Evolutionary conservation across 2,329 filamentous ascomycete species (phyloP), one percentile per base, ranked within the genome.

Genomic region (Microdochium nivale): DNA sequence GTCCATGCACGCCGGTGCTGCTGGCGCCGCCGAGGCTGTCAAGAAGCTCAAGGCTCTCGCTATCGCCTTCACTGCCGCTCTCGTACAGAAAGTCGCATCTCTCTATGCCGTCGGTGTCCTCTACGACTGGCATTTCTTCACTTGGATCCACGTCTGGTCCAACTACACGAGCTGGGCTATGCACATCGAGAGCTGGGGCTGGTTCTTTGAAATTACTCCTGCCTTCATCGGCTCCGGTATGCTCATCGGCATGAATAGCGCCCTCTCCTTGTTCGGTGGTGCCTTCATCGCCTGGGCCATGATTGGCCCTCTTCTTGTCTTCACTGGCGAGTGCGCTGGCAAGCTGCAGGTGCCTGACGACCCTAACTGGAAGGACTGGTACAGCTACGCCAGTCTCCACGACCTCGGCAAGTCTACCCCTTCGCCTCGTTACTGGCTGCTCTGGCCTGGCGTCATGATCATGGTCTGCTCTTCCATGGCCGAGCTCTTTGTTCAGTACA

Each of bases 171-270:
- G 60, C 66, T 44, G 40, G 40, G 78, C 78, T 3, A 66, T 81
- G 54, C 68, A 71, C 51, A 71, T 77, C 14, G 79, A 82, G 65
- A 79, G 73, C 55, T 83, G 78, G 78, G 76, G 76, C 49, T 82
- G 78, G 79, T 68, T 71, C 56, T 67, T 80, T 50, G 77, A 81
- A 58, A 78, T 70, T 67, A 81, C 78, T 1, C 77, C 78, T 0
- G 78, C 78, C 47, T 81, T 81, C 63, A 79, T 81, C 52, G 79
- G 79, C n/a, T 74, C 72, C 46, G 78, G 78, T 47, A 79, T 82
- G 66, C 71, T 82, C 46, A 78, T 81, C 55, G 79, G 79, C 52
- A 67, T 81, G 55, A 82, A 83, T 63, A 73, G 77, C 27, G 75
- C 78, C 40, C 67, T 80, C 54, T 83, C 79, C 43, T 77, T 82